Conservation (phyloP, 768 basidiomycete genomes). For the Albatrellus ellisii region DNA sequence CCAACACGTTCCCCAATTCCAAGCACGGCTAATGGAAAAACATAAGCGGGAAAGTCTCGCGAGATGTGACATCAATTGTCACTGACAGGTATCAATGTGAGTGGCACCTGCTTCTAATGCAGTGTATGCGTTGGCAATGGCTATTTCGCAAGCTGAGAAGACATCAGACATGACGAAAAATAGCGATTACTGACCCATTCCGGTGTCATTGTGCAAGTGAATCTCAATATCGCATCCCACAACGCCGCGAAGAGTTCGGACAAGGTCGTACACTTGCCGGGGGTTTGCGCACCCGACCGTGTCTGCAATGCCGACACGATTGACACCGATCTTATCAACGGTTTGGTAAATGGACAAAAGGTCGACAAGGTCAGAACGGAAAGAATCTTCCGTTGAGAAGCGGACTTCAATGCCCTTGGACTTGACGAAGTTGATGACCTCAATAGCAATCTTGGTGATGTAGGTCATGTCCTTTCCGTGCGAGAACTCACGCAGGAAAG, state of each 20-base stretch:
- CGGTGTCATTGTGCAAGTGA: slow-evolving; percentile 97
- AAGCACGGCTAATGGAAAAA: slow-evolving; percentile 54
- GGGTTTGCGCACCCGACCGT: slow-evolving; percentile 99
- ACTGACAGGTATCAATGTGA: slow-evolving; percentile 92
- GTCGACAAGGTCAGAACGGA: slow-evolving; percentile 99
- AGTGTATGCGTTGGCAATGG: slow-evolving; percentile 96
- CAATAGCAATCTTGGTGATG: slow-evolving; percentile 97
- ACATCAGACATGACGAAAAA: not conserved
- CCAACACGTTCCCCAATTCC: slow-evolving; percentile 99
- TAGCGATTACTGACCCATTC: slow-evolving; percentile 47
- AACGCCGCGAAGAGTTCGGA: slow-evolving; percentile 90
- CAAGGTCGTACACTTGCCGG: slow-evolving; percentile 95
- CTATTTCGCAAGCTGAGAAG: slow-evolving; percentile 23
- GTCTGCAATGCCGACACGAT: slow-evolving; percentile 97
- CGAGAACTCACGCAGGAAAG: slow-evolving; percentile 98
- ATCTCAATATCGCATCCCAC: slow-evolving; percentile 97
- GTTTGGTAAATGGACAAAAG: slow-evolving; percentile 97
- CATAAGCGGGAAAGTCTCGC: slow-evolving; percentile 1
- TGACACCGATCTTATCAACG: slow-evolving; percentile 98
- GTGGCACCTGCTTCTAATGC: slow-evolving; percentile 98
- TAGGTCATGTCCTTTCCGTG: slow-evolving; percentile 99
- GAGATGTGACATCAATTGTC: not conserved
- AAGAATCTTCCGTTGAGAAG: slow-evolving; percentile 98
- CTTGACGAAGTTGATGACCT: slow-evolving; percentile 99
- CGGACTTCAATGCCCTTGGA: slow-evolving; percentile 99